Evolutionary conservation across 768 basidiomycete genomes (phyloP).

Genomic region (Heimioporus sp.): DNA sequence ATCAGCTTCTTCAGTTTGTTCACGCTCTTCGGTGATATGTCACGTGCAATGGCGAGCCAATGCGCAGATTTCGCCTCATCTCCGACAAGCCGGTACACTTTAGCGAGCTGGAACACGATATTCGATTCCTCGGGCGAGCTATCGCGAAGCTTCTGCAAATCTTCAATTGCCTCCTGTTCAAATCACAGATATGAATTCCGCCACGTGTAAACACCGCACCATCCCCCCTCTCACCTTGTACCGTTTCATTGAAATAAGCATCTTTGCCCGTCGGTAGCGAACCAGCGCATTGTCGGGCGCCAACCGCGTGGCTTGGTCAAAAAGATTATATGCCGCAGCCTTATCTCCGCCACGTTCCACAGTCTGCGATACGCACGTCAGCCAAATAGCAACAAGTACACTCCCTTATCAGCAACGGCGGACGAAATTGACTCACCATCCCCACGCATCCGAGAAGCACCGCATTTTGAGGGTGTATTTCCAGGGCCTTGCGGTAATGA

Average conservation of each 20-base stretch:
- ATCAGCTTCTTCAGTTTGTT: slow-evolving; percentile 80
- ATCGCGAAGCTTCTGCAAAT: slow-evolving; percentile 77
- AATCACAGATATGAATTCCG: slow-evolving; percentile 21
- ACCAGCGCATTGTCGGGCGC: slow-evolving; percentile 90
- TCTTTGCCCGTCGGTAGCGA: slow-evolving; percentile 90
- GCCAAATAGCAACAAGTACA: slow-evolving; percentile 1
- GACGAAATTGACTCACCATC: slow-evolving; percentile 64
- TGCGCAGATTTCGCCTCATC: slow-evolving; percentile 78
- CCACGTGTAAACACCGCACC: slow-evolving; percentile 20
- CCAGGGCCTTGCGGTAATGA: slow-evolving; percentile 89
- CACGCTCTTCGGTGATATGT: slow-evolving; percentile 89
- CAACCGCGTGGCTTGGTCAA: slow-evolving; percentile 75
- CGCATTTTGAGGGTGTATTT: slow-evolving; percentile 93
- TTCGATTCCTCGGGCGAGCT: slow-evolving; percentile 94
- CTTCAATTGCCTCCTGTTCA: slow-evolving; percentile 70
- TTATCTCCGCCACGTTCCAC: slow-evolving; percentile 83
- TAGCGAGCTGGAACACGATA: slow-evolving; percentile 93
- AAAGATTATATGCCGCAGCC: slow-evolving; percentile 71
- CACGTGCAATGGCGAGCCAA: slow-evolving; percentile 85
- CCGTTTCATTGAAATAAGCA: slow-evolving; percentile 79
- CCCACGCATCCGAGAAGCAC: slow-evolving; percentile 96
- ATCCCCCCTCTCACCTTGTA: slow-evolving; percentile 60
- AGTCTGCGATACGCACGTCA: slow-evolving; percentile 51
- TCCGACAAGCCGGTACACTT: slow-evolving; percentile 82
- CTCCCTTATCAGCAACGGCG: slow-evolving; percentile 18